Percentiles rank a stretch among this genome's conserved stretches.
These are phyloP conservation scores for Aurinia saxatilis DNA, from an alignment of 345 rosid genomes.

Conservation along the genomic window DNA sequence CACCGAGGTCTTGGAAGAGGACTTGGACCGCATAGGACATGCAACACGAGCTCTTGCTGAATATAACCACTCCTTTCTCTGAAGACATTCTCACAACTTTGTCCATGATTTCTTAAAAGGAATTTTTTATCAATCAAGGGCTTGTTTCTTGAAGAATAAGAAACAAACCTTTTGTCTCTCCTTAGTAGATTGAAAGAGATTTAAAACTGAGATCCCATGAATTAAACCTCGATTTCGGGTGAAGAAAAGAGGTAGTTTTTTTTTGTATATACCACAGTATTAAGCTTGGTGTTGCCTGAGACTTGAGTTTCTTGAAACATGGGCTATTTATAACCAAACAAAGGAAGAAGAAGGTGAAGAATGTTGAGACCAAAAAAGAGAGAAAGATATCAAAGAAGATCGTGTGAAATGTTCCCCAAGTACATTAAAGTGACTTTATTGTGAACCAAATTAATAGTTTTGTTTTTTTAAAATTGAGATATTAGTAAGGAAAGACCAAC, in stretches of 20 bases:
- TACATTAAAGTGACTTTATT: conserved; percentile 20
- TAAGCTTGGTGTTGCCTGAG: conserved; percentile 23
- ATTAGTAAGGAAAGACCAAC: neutral
- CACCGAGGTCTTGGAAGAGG: conserved; percentile 64
- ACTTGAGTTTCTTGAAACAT: conserved; percentile 14
- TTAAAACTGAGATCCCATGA: conserved; percentile 10
- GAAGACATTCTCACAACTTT: conserved; percentile 60
- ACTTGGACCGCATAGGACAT: conserved; percentile 63
- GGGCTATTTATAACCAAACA: conserved; percentile 24
- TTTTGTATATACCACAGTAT: neutral
- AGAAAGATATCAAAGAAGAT: conserved; percentile 14
- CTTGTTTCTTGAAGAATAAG: conserved; percentile 6
- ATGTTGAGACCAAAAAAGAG: conserved; percentile 2
- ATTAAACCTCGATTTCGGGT: neutral
- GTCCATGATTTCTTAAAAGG: conserved; percentile 36
- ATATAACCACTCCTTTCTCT: conserved; percentile 68
- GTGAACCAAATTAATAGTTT: neutral
- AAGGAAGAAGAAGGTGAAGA: conserved; percentile 3
- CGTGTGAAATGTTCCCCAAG: conserved; percentile 16
- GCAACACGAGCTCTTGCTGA: conserved; percentile 84
- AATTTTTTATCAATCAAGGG: neutral
- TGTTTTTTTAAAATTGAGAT: neutral
- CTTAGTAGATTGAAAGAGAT: neutral
- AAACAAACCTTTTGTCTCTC: neutral
- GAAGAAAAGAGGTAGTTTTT: neutral